These are phyloP conservation scores for Ogataea trehalophila DNA, from an alignment of 805 yeast species.

Conservation along the genomic window DNA sequence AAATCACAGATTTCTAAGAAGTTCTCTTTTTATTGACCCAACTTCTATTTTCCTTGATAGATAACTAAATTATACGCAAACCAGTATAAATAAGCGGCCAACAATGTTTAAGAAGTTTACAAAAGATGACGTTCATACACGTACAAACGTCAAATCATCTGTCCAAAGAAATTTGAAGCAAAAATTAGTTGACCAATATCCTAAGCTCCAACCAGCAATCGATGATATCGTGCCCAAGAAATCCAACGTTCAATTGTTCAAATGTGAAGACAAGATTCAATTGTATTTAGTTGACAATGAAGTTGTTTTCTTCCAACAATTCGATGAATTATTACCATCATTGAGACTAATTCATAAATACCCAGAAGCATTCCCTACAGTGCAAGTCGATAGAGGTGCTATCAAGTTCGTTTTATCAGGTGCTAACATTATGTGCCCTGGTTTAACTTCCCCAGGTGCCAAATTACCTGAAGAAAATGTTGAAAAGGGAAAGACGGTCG, in stretches of 20 bases:
- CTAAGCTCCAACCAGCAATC: conserved; percentile 66
- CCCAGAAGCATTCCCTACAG: conserved; percentile 78
- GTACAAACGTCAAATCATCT: conserved; percentile 88
- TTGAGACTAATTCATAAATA: conserved; percentile 73
- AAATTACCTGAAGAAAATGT: conserved; percentile 68
- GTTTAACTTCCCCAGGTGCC: conserved; percentile 84
- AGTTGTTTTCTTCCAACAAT: conserved; percentile 75
- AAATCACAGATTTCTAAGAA: no score
- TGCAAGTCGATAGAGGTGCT: conserved; percentile 93
- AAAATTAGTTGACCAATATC: conserved; percentile 69
- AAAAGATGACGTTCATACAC: conserved; percentile 82
- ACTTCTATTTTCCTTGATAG: no score
- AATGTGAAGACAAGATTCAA: conserved; percentile 87
- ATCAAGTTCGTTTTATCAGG: conserved; percentile 93
- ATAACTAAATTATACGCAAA: no score
- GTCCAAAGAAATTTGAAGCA: conserved; percentile 86
- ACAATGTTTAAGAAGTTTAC: conserved; percentile 48
- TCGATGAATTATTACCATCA: conserved; percentile 73
- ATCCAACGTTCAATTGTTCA: conserved; percentile 70
- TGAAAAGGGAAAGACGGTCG: conserved; percentile 66
- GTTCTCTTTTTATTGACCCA: no score
- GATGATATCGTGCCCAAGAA: conserved; percentile 88
- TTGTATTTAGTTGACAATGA: conserved; percentile 69
- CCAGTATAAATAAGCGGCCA: not conserved
- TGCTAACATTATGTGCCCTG: conserved; percentile 96